These are phyloP conservation scores for Phytopythium kandeliae DNA, from an alignment of 352 stramenopile species.

Conservation along the genomic window DNA sequence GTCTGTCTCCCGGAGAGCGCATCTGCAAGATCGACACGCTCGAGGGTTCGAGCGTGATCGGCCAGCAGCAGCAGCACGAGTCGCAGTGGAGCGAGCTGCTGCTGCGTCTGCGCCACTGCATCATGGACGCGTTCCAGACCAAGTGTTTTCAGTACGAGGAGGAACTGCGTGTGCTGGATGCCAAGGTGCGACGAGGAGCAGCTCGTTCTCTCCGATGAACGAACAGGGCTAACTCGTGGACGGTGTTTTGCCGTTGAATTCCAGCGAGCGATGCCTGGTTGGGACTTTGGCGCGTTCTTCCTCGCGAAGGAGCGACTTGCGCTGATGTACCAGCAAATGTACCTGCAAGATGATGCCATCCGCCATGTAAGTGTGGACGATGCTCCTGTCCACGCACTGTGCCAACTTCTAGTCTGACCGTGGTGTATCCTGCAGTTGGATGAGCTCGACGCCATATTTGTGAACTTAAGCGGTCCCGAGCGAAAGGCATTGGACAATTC, in stretches of 20 bases:
- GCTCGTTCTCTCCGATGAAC: not conserved
- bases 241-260: not conserved
- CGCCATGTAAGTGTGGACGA: constrained; percentile 47
- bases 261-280: constrained; percentile 35
- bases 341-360: constrained; percentile 76
- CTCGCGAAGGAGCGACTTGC: constrained; percentile 72
- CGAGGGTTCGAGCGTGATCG: constrained; percentile 61
- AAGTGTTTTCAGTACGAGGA: constrained; percentile 82
- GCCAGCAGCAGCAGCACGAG: constrained; percentile 74
- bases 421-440: constrained; percentile 34
- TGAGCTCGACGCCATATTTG: constrained; percentile 75
- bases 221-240: not conserved
- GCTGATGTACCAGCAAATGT: constrained; percentile 82
- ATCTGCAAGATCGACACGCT: constrained; percentile 84
- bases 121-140: constrained; percentile 81
- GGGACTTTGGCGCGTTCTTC: constrained; percentile 81
- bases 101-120: constrained; percentile 53
- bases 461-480: constrained; percentile 30
- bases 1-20: constrained; percentile 26
- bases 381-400: not conserved
- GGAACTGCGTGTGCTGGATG: constrained; percentile 51
- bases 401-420: too few relatives aligned
- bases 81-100: constrained; percentile 76
- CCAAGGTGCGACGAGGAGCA: constrained; percentile 27
- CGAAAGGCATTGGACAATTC: constrained; percentile 17